These are phyloP conservation scores for Pleurotus cornucopiae DNA, from an alignment of 768 basidiomycete species.

Conservation along the genomic window DNA sequence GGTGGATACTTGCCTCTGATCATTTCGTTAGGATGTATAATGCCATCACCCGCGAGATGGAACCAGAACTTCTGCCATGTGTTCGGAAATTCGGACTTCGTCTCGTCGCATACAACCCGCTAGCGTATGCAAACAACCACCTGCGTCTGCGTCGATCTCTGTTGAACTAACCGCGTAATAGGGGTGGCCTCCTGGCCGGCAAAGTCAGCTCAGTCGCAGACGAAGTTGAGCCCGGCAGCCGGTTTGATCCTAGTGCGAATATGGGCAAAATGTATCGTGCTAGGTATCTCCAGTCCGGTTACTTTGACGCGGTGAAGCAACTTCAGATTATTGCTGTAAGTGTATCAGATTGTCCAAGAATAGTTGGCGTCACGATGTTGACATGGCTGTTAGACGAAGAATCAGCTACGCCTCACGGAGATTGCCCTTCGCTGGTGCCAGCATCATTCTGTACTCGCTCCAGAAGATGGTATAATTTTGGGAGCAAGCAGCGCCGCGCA, in stretches of 20 bases:
- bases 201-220: slow-evolving; percentile 32
- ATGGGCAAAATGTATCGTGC: slow-evolving; percentile 43
- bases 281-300: slow-evolving; percentile 38
- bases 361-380: no score
- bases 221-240: slow-evolving; percentile 28
- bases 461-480: slow-evolving; percentile 42
- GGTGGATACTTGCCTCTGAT: background rate
- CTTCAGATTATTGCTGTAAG: slow-evolving; percentile 37
- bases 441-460: slow-evolving; percentile 39
- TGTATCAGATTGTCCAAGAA: background rate
- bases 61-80: slow-evolving; percentile 37
- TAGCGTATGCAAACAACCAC: slow-evolving; percentile 21
- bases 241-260: slow-evolving; percentile 32
- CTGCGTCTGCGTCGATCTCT: background rate
- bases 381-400: slow-evolving; percentile 25
- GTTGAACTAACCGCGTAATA: slow-evolving; percentile 13
- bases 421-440: slow-evolving; percentile 49
- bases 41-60: slow-evolving; percentile 16
- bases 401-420: slow-evolving; percentile 35
- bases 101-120: slow-evolving; percentile 38
- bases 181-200: slow-evolving; percentile 44
- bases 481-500: slow-evolving; percentile 44
- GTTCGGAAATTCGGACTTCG: slow-evolving; percentile 39
- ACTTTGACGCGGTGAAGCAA: slow-evolving; percentile 37
- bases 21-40: slow-evolving; percentile 13